phyloP scores from a whole-genome alignment of 106 monocot species.

The Apostasia ramifera region DNA sequence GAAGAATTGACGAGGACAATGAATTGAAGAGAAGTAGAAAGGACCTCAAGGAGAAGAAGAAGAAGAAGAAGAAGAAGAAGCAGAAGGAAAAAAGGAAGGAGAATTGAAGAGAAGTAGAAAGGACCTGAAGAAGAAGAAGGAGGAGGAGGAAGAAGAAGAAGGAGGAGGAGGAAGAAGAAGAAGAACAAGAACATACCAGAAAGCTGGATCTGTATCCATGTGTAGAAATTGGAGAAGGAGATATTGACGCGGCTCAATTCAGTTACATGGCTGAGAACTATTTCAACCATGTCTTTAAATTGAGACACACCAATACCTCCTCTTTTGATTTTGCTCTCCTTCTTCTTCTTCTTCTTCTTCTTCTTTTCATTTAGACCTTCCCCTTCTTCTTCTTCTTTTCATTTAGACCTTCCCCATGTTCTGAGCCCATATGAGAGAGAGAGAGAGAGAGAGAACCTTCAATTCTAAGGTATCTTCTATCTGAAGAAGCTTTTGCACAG shows the following conservation, averaged over 20 bases:
- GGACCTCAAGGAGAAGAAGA: no score
- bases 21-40: no score
- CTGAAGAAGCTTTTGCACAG: background rate
- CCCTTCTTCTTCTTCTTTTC: background rate
- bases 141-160: no score
- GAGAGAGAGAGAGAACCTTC: background rate
- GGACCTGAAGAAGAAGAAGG: no score
- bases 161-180: no score
- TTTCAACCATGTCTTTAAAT: conserved; percentile 10
- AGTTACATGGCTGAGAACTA: conserved; percentile 1
- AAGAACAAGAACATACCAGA: no score
- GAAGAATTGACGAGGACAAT: no score
- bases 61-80: no score
- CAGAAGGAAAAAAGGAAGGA: no score
- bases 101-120: no score
- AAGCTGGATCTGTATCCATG: no score
- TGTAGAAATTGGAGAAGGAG: background rate
- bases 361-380: background rate
- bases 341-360: conserved; percentile 2
- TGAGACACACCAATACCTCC: conserved; percentile 18
- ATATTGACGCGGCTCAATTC: conserved; percentile 21
- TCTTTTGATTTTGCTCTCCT: background rate
- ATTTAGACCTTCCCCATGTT: background rate
- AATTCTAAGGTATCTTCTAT: background rate
- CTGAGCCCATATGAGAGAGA: background rate